Evolutionary conservation across 2,329 filamentous ascomycete species (phyloP), one percentile per base, ranked within the genome.

Genomic region (Aspergillus sclerotialis): DNA sequence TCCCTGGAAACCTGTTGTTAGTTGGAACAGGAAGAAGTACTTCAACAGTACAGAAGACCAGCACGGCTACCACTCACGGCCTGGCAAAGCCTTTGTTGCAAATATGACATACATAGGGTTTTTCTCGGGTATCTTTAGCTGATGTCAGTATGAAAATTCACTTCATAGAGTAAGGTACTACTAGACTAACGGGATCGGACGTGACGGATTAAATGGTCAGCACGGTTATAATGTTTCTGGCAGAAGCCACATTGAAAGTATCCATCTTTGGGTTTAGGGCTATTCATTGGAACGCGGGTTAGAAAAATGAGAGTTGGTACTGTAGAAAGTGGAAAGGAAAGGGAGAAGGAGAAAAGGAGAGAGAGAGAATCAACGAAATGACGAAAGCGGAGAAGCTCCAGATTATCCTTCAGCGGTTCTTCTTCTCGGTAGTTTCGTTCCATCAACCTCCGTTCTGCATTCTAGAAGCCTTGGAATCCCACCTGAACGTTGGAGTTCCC

Each of bases 161-260:
- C 3, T 9, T n/a, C 23, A 24, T 24, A 9, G 13, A 15, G 3
- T 50, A 53, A 37, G 46, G 12, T 4, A 33, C n/a, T 15, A 32
- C 7, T 16, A 21, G n/a, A 6, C 37, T 42, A 30, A 65, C 62
- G 70, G 40, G 70, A 68, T 42, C 71, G 65, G 27, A 73, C 68
- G 55, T 75, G 71, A 30, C 71, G 65, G 33, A 64, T 67, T 15
- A 75, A 57, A 51, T 75, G 70, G 48, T 75, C 71, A 4, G 69
- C 63, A 17, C 72, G 61, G 8, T 66, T 68, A 50, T 74, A 75
- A 34, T 61, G 67, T 32, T 68, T 70, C 39, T 65, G 63, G 50
- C 72, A 75, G 33, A 68, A 68, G 39, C 68, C 68, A 45, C 71
- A 75, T 46, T 69, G 67, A 45, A 70, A 73, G 29, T 53, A 54